A percentile compares a stretch with the other conserved stretches of the same genome.
Conservation (phyloP, 345 rosid species). For the Eucalyptus sp. region DNA sequence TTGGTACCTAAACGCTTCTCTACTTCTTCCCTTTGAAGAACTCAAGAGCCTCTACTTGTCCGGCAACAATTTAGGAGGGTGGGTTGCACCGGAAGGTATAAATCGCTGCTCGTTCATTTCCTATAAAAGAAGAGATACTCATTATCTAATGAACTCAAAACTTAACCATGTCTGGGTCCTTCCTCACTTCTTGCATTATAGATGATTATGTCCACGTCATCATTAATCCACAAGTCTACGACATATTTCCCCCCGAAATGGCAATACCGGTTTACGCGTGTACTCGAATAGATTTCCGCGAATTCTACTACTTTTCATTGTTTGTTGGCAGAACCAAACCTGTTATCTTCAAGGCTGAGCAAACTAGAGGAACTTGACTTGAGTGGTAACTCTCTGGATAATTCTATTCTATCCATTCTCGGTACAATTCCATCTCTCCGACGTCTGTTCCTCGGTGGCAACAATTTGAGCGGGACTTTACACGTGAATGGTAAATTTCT, state of each 20-base stretch:
- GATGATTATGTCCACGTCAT: neutral
- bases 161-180: neutral
- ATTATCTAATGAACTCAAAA: neutral
- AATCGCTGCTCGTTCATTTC: fast-evolving
- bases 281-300: too few species aligned
- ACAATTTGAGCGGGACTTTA: fast-evolving
- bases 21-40: neutral
- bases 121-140: neutral
- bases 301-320: too few species aligned
- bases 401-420: too few species aligned
- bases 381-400: too few species aligned
- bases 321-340: too few species aligned
- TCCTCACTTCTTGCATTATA: neutral
- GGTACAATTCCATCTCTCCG: too few species aligned
- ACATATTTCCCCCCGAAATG: too few species aligned
- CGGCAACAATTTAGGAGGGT: fast-evolving
- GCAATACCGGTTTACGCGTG: fast-evolving
- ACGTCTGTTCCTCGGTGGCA: fast-evolving
- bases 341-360: too few species aligned
- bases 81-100: neutral
- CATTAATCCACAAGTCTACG: neutral
- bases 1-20: neutral
- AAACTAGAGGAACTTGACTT: too few species aligned
- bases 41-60: neutral
- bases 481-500: neutral